Percentiles rank a stretch among this genome's conserved stretches.
These are phyloP conservation scores for Gossypium schwendimanii DNA, from an alignment of 441 rosid genomes.

Conservation along the genomic window DNA sequence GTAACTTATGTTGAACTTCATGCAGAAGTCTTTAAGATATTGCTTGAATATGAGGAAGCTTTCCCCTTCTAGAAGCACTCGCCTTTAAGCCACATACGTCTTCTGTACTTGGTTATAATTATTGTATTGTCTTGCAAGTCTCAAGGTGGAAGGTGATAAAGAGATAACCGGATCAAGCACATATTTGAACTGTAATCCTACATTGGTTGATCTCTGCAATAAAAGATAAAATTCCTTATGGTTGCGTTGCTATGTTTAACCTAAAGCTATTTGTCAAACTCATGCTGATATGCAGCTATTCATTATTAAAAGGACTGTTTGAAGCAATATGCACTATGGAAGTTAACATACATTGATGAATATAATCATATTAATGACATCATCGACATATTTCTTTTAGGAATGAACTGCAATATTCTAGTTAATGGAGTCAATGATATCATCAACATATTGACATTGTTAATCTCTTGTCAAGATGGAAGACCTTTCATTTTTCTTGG, in stretches of 20 bases:
- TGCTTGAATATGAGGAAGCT: background rate
- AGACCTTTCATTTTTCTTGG: background rate
- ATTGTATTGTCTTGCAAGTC: background rate
- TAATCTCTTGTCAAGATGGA: slow-evolving; percentile 5
- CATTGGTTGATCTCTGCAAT: background rate
- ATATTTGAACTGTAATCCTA: background rate
- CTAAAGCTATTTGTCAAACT: background rate
- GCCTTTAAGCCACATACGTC: no score
- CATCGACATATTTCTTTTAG: background rate
- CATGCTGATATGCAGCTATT: no score
- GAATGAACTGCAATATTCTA: background rate
- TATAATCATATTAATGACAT: background rate
- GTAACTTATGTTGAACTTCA: background rate
- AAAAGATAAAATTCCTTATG: background rate
- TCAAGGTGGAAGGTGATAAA: background rate
- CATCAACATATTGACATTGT: background rate
- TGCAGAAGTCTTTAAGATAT: background rate
- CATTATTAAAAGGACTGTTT: background rate
- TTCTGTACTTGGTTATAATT: background rate
- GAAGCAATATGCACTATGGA: background rate
- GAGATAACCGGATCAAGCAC: background rate
- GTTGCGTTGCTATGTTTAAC: background rate
- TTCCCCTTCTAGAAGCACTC: background rate
- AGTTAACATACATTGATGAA: background rate
- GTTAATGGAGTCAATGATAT: slow-evolving; percentile 3